A percentile compares a stretch with the other conserved stretches of the same genome.
Conservation (phyloP, 495 filamentous ascomycete species). For the Pyrenula aspistea region DNA sequence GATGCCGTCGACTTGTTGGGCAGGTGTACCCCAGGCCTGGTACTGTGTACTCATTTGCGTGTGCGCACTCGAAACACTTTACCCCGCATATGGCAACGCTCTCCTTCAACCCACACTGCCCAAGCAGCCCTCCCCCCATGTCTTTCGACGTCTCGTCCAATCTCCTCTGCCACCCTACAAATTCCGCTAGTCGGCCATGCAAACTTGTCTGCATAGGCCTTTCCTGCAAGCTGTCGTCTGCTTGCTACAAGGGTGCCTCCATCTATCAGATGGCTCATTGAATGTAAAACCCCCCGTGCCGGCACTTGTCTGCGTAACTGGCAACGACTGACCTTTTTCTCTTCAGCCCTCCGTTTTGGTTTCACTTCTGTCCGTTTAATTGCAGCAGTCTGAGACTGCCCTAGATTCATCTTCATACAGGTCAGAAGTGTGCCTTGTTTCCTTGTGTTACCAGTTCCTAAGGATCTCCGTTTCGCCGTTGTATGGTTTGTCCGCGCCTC, state of each 20-base stretch:
- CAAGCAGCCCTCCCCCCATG: no score
- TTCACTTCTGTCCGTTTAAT: background rate
- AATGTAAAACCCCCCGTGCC: background rate
- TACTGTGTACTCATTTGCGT: background rate
- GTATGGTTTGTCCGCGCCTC: background rate
- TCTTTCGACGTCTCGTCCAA: background rate
- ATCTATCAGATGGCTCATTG: background rate
- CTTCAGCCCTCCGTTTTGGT: background rate
- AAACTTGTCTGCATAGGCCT: background rate
- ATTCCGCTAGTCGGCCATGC: background rate
- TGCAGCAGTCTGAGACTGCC: background rate
- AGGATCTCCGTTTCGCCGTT: background rate
- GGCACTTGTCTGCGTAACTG: background rate
- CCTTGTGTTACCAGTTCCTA: background rate
- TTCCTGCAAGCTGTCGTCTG: background rate
- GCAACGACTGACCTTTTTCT: background rate
- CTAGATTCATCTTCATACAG: background rate
- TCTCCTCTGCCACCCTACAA: background rate
- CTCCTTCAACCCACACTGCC: no score
- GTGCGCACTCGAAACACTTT: background rate
- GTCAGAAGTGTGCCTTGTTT: background rate
- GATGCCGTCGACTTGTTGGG: background rate
- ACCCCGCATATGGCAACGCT: background rate
- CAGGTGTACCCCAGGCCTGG: background rate
- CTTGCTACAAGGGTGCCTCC: background rate